phyloP scores from a whole-genome alignment of 1,284 basidiomycete genomes.

The Porogramme epimiltina region DNA sequence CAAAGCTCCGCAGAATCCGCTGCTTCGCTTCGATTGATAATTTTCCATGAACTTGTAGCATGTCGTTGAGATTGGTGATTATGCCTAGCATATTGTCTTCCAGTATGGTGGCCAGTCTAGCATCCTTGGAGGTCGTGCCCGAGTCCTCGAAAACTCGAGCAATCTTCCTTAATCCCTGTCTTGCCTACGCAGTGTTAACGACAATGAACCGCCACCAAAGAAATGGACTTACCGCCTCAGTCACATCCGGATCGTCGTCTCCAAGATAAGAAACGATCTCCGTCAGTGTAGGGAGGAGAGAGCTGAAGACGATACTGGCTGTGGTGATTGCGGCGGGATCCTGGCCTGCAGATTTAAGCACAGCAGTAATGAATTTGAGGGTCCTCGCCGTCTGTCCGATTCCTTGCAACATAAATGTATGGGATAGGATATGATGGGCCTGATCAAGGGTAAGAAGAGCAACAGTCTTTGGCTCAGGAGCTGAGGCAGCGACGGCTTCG shows the following conservation, averaged over 20 bases:
- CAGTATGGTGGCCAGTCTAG: slow-evolving; percentile 45
- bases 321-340: slow-evolving; percentile 44
- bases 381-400: slow-evolving; percentile 54
- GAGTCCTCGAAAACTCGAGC: slow-evolving; percentile 37
- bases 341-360: slow-evolving; percentile 44
- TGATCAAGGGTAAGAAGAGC: slow-evolving; percentile 65
- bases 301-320: slow-evolving; percentile 61
- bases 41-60: slow-evolving; percentile 78
- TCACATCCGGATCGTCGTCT: slow-evolving; percentile 53
- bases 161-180: slow-evolving; percentile 64
- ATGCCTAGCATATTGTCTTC: slow-evolving; percentile 80
- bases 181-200: slow-evolving; percentile 45
- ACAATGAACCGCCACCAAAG: not conserved
- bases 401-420: slow-evolving; percentile 66
- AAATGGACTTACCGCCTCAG: slow-evolving; percentile 42
- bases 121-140: slow-evolving; percentile 18
- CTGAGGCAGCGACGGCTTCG: slow-evolving; percentile 41
- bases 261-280: slow-evolving; percentile 79
- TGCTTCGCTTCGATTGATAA: slow-evolving; percentile 67
- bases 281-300: slow-evolving; percentile 67
- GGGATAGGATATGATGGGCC: slow-evolving; percentile 68
- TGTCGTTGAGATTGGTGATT: slow-evolving; percentile 80
- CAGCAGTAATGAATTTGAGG: slow-evolving; percentile 62
- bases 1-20: slow-evolving; percentile 81
- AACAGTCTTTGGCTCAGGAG: slow-evolving; percentile 43